These are phyloP conservation scores for Thermothelomyces thermophilus DNA, from an alignment of 2,329 filamentous ascomycete genomes.

Conservation along the genomic window DNA sequence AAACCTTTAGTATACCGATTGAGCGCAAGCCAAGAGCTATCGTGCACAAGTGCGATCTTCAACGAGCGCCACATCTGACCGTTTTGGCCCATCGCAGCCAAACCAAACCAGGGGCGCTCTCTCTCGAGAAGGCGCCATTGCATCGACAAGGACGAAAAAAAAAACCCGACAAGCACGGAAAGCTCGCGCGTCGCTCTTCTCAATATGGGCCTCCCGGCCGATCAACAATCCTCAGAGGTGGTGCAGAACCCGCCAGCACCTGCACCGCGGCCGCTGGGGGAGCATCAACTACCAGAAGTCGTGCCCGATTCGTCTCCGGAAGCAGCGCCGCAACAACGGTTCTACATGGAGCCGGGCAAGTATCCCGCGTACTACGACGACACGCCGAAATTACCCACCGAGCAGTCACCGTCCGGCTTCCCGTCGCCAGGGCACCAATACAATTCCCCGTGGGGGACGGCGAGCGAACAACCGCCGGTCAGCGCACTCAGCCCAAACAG, in stretches of 20 bases:
- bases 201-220: slow-evolving; percentile 16
- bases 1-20: not conserved
- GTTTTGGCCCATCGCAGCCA: not conserved
- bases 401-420: not conserved
- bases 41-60: slow-evolving; percentile 1
- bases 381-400: slow-evolving; percentile 19
- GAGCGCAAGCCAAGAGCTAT: not conserved
- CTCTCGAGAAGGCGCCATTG: not conserved
- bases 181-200: not conserved
- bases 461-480: not conserved
- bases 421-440: not conserved
- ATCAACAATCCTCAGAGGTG: slow-evolving; percentile 26
- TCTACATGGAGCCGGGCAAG: slow-evolving; percentile 19
- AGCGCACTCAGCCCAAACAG: slow-evolving; percentile 14
- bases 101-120: too few relatives aligned
- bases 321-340: slow-evolving; percentile 14
- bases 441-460: not conserved
- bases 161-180: not conserved
- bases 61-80: slow-evolving; percentile 11
- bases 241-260: slow-evolving; percentile 8
- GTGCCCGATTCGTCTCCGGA: slow-evolving; percentile 19
- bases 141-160: not conserved
- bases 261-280: not conserved
- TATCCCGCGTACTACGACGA: slow-evolving; percentile 21
- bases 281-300: slow-evolving; percentile 11